A percentile compares a stretch with the other conserved stretches of the same genome.
These are phyloP conservation scores for Ophiostoma fasciatum DNA, from an alignment of 2,329 filamentous ascomycete genomes.

Conservation along the genomic window DNA sequence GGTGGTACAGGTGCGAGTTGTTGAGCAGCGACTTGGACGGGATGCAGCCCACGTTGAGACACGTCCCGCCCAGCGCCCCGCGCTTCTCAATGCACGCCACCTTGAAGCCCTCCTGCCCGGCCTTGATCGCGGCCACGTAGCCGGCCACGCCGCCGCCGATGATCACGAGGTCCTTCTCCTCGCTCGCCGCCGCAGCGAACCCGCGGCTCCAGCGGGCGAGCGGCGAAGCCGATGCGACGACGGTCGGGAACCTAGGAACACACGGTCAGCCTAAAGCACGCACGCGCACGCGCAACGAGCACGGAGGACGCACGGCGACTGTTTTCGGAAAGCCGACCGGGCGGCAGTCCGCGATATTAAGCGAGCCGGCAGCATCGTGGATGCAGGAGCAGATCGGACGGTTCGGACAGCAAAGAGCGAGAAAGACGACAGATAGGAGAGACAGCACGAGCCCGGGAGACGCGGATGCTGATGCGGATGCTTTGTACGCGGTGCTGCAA, in stretches of 20 bases:
- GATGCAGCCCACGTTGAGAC: slow-evolving; percentile 97
- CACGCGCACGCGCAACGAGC: background rate
- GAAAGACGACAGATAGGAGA: background rate
- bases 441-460: background rate
- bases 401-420: background rate
- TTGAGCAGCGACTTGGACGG: slow-evolving; percentile 98
- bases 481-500: slow-evolving; percentile 1
- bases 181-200: slow-evolving; percentile 46
- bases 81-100: slow-evolving; percentile 98
- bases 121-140: slow-evolving; percentile 98
- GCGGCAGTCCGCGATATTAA: slow-evolving; percentile 43
- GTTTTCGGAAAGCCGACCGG: slow-evolving; percentile 37
- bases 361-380: slow-evolving; percentile 42
- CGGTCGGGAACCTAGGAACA: slow-evolving; percentile 30
- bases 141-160: slow-evolving; percentile 96
- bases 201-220: slow-evolving; percentile 39
- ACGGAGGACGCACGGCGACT: slow-evolving; percentile 9
- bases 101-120: slow-evolving; percentile 93
- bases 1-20: slow-evolving; percentile 97
- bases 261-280: background rate
- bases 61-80: slow-evolving; percentile 86
- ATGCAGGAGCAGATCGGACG: background rate
- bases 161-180: slow-evolving; percentile 93
- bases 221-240: slow-evolving; percentile 27
- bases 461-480: too few relatives aligned